Percentiles rank a stretch among this genome's conserved stretches.
Conservation (phyloP, 495 filamentous ascomycete genomes). For the Aspergillus panamensis region DNA sequence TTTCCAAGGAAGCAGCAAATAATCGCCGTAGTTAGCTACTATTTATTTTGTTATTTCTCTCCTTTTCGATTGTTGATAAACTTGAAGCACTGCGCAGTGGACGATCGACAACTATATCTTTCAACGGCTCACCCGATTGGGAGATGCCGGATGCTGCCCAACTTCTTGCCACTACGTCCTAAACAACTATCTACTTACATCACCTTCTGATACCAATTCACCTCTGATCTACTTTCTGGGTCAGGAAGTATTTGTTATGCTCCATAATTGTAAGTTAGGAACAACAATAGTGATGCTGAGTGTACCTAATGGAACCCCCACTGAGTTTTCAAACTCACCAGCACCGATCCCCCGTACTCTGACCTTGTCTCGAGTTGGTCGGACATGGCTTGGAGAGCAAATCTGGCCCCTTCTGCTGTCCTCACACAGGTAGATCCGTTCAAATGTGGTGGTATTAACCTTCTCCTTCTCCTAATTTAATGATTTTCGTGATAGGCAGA, state of each 20-base stretch:
- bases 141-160: neutral
- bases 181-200: neutral
- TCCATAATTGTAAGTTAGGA: too few species aligned
- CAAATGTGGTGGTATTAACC: neutral
- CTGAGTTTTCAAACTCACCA: neutral
- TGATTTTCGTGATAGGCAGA: conserved; percentile 15
- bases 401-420: neutral
- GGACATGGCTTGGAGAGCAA: neutral
- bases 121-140: neutral
- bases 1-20: neutral
- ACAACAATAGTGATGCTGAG: too few species aligned
- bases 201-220: too few species aligned
- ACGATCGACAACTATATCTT: neutral
- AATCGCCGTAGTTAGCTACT: neutral
- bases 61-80: neutral
- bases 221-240: too few species aligned
- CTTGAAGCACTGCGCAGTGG: neutral
- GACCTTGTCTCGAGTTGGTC: neutral
- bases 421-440: neutral
- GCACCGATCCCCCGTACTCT: neutral
- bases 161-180: neutral
- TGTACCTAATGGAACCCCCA: neutral
- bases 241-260: too few species aligned
- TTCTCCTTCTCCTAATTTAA: neutral
- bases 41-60: neutral